phyloP scores from a whole-genome alignment of 805 yeast species.

The Clavispora santaluciae region DNA sequence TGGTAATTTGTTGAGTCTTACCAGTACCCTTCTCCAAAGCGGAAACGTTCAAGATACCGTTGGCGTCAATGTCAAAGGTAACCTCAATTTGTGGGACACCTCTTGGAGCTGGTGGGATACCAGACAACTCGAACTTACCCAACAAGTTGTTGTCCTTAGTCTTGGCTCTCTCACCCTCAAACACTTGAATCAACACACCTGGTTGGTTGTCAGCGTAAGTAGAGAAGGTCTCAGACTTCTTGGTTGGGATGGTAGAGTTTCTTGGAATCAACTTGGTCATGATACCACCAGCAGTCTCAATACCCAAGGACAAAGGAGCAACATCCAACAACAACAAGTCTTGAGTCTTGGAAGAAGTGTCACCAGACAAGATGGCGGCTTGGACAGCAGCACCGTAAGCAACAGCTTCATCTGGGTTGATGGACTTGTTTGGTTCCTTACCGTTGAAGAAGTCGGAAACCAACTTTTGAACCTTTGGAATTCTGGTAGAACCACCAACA shows the following conservation, averaged over 20 bases:
- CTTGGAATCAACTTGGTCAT: slow-evolving; percentile 98
- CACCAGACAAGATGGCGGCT: slow-evolving; percentile 97
- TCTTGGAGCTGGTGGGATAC: slow-evolving; percentile 98
- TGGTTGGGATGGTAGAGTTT: slow-evolving; percentile 96
- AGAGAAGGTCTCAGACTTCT: slow-evolving; percentile 94
- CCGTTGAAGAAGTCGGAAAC: slow-evolving; percentile 43
- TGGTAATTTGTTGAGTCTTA: slow-evolving; percentile 93
- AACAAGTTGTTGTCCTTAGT: slow-evolving; percentile 93
- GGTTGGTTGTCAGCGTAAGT: slow-evolving; percentile 98
- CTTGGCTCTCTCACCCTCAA: slow-evolving; percentile 96
- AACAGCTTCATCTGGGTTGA: slow-evolving; percentile 48
- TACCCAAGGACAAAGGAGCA: slow-evolving; percentile 95
- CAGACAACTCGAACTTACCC: slow-evolving; percentile 94
- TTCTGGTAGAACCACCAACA: slow-evolving; percentile 49
- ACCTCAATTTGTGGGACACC: slow-evolving; percentile 98
- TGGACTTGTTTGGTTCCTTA: slow-evolving; percentile 45
- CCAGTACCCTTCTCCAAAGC: slow-evolving; percentile 99
- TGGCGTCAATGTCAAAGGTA: slow-evolving; percentile 94
- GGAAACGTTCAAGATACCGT: slow-evolving; percentile 94
- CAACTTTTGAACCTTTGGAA: slow-evolving; percentile 46
- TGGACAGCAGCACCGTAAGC: slow-evolving; percentile 87
- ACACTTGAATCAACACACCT: slow-evolving; percentile 96
- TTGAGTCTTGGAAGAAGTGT: slow-evolving; percentile 57
- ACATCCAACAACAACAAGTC: slow-evolving; percentile 93
- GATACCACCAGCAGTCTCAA: slow-evolving; percentile 99